Evolutionary conservation across 208 protist species (phyloP).

Genomic region (Crithidia sp.): DNA sequence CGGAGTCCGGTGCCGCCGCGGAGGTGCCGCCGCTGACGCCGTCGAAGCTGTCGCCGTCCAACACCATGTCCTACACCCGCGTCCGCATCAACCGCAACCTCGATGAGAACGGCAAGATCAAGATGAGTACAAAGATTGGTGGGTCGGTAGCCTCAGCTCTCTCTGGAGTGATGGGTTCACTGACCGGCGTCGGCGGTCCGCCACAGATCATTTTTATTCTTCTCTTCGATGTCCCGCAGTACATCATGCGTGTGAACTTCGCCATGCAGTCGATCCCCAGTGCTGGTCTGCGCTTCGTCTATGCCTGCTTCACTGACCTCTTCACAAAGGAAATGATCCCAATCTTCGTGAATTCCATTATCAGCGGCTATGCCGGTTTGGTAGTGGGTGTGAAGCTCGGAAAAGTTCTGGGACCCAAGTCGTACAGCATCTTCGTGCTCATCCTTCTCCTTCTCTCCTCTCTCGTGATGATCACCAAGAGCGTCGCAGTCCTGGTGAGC

Average conservation of each 20-base stretch:
- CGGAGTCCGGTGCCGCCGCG: constrained; percentile 13
- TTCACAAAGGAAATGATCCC: constrained; percentile 39
- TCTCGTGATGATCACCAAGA: constrained; percentile 40
- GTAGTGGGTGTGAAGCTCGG: constrained; percentile 38
- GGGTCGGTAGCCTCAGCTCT: constrained; percentile 25
- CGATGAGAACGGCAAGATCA: constrained; percentile 40
- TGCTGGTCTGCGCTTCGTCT: constrained; percentile 39
- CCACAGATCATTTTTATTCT: constrained; percentile 58
- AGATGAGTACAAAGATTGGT: constrained; percentile 33
- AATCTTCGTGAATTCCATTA: constrained; percentile 31
- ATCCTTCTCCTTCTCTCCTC: constrained; percentile 44
- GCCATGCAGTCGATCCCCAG: constrained; percentile 43
- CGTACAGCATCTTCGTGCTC: constrained; percentile 46
- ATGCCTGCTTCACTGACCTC: constrained; percentile 28
- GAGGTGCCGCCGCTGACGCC: constrained; percentile 28
- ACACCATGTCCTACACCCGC: constrained; percentile 41
- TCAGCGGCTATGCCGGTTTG: constrained; percentile 39
- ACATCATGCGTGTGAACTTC: constrained; percentile 51
- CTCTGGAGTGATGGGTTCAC: constrained; percentile 44
- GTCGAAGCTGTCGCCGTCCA: constrained; percentile 34
- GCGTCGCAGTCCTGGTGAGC: constrained; percentile 28
- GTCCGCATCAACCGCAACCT: constrained; percentile 53
- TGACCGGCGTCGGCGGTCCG: constrained; percentile 43
- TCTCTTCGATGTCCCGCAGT: constrained; percentile 50
- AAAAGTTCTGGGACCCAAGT: constrained; percentile 43